Evolutionary conservation across 257 asterid genomes (phyloP), one percentile per base, ranked within the genome.

Genomic region (Solanum pennellii): DNA sequence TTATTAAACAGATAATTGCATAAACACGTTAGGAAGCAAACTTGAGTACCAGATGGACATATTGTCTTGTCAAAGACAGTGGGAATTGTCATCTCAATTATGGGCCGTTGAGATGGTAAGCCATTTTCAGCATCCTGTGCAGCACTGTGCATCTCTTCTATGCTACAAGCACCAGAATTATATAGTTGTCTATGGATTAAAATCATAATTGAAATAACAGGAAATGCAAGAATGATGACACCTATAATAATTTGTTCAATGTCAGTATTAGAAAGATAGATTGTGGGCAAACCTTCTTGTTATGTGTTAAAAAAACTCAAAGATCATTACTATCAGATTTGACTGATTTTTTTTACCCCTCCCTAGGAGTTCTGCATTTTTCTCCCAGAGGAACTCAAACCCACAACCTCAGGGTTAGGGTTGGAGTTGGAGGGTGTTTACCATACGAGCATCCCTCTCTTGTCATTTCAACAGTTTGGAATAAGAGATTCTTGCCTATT

Each of bases 71-170:
- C 99, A 88, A 97, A 66, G 88, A 89, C 98, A 85, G 98, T 95
- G 73, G 99, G 99, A 85, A 97, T 97, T 76, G 99, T 95, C 99
- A 97, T 97, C 95, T 97, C 99, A 89, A 97, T 97, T 87, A 97
- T 66, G 82, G 98, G 99, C 88, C 97, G 91, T 82, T 89, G 90
- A 87, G 99, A 97, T 56, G 98, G 98, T 79, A 94, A 86, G 79
- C 98, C 97, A 86, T 94, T 95, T 85, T 76, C 84, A 86, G 96
- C 93, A 84, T 95, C 98, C 93, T 89, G 94, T 79, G 95, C 93
- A 83, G 98, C 97, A 84, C 94, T 86, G 87, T 94, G 92, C 86
- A 97, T 94, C 91, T 97, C 98, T 90, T 97, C 94, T 94, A 95
- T 92, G 29, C 99, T 97, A 91, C 65, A 86, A 71, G 66, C 69